Conservation (phyloP, 2,329 filamentous ascomycete genomes). For the Sclerotinia spermophila region DNA sequence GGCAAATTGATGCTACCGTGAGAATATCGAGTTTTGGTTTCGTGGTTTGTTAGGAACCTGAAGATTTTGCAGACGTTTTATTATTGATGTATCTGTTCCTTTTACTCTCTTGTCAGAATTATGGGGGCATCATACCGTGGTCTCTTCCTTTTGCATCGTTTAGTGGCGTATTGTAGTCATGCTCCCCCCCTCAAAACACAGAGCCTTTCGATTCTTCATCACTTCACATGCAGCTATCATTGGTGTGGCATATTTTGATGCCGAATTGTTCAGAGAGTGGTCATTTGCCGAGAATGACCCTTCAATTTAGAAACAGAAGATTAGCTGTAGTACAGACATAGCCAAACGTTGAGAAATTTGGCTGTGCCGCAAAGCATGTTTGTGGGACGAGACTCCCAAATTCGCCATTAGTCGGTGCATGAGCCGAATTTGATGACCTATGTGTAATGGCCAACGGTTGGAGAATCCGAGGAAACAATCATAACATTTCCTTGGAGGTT, state of each 20-base stretch:
- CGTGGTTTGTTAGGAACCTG: neutral
- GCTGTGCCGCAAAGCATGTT: too few species aligned
- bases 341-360: too few species aligned
- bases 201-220: neutral
- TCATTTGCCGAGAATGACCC: neutral
- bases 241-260: neutral
- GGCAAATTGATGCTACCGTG: neutral
- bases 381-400: too few species aligned
- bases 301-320: neutral
- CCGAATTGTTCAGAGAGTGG: neutral
- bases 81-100: neutral
- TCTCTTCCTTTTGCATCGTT: neutral
- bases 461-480: too few species aligned
- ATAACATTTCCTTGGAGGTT: too few species aligned
- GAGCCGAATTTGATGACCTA: too few species aligned
- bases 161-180: neutral
- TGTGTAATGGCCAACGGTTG: too few species aligned
- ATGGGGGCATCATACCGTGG: neutral
- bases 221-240: neutral
- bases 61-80: neutral
- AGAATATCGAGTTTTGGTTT: neutral
- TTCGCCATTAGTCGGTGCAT: too few species aligned
- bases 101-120: neutral
- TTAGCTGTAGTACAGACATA: neutral
- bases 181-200: neutral